Conservation (phyloP, 2,329 filamentous ascomycete species). For the Fulvia fulva region DNA sequence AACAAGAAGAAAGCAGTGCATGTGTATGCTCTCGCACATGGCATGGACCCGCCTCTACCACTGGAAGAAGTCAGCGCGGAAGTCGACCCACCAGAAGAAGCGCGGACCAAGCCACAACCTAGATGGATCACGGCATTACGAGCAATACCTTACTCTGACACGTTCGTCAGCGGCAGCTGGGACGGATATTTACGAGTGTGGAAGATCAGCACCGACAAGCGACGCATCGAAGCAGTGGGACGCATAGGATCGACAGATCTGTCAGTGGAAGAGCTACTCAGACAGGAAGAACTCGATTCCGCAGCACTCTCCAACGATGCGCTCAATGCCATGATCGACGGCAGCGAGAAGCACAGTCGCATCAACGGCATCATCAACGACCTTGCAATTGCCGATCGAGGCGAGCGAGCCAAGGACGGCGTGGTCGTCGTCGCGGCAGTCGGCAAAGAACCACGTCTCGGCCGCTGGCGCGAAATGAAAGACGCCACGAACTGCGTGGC, state of each 20-base stretch:
- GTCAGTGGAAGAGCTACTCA: slow-evolving; percentile 15
- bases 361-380: slow-evolving; percentile 82
- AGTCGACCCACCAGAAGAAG: slow-evolving; percentile 52
- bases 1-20: slow-evolving; percentile 93
- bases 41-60: slow-evolving; percentile 68
- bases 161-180: slow-evolving; percentile 91
- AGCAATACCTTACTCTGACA: slow-evolving; percentile 82
- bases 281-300: slow-evolving; percentile 18
- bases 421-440: slow-evolving; percentile 82
- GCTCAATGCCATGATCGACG: slow-evolving; percentile 20
- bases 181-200: slow-evolving; percentile 84
- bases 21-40: slow-evolving; percentile 76
- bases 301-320: slow-evolving; percentile 10
- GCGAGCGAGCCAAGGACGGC: slow-evolving; percentile 67
- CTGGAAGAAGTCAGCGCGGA: slow-evolving; percentile 72
- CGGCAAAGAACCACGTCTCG: slow-evolving; percentile 80
- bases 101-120: slow-evolving; percentile 53
- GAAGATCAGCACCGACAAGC: slow-evolving; percentile 79
- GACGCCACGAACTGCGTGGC: slow-evolving; percentile 77
- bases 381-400: slow-evolving; percentile 80
- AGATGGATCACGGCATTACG: slow-evolving; percentile 87
- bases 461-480: slow-evolving; percentile 66
- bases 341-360: slow-evolving; percentile 14
- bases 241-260: slow-evolving; percentile 42
- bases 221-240: slow-evolving; percentile 68